phyloP scores from a whole-genome alignment of 2,329 filamentous ascomycete genomes.

The Ophiostoma perfectum region DNA sequence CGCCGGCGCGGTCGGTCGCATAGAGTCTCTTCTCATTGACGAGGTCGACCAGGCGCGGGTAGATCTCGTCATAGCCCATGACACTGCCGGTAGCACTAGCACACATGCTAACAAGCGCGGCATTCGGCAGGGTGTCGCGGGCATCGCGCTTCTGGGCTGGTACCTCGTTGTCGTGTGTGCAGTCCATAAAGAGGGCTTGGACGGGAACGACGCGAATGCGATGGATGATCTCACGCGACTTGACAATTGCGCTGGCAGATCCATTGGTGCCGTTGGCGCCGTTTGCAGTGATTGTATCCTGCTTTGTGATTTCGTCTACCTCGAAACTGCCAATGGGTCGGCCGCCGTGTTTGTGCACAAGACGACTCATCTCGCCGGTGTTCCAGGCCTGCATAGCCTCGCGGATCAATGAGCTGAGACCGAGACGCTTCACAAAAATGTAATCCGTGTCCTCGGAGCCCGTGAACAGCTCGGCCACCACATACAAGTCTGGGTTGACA shows the following conservation, averaged over 20 bases:
- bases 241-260: conserved; percentile 25
- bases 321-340: conserved; percentile 96
- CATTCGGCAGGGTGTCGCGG: conserved; percentile 87
- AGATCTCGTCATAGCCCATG: conserved; percentile 97
- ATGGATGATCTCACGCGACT: conserved; percentile 61
- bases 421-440: conserved; percentile 87
- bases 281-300: conserved; percentile 17
- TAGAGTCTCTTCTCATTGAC: conserved; percentile 86
- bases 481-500: conserved; percentile 79
- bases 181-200: conserved; percentile 97
- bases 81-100: conserved; percentile 90
- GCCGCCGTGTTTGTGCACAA: conserved; percentile 90
- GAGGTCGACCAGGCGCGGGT: conserved; percentile 86
- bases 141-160: conserved; percentile 93
- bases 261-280: conserved; percentile 30
- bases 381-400: conserved; percentile 99
- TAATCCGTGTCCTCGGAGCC: conserved; percentile 96
- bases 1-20: conserved; percentile 62
- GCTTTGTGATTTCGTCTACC: conserved; percentile 67
- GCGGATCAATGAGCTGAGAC: conserved; percentile 83
- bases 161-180: conserved; percentile 96
- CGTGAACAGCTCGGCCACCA: conserved; percentile 92
- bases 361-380: conserved; percentile 81
- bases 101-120: conserved; percentile 93
- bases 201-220: conserved; percentile 83